These are phyloP conservation scores for Wickerhamiella infanticola DNA, from an alignment of 1,139 yeast genomes.

Conservation along the genomic window DNA sequence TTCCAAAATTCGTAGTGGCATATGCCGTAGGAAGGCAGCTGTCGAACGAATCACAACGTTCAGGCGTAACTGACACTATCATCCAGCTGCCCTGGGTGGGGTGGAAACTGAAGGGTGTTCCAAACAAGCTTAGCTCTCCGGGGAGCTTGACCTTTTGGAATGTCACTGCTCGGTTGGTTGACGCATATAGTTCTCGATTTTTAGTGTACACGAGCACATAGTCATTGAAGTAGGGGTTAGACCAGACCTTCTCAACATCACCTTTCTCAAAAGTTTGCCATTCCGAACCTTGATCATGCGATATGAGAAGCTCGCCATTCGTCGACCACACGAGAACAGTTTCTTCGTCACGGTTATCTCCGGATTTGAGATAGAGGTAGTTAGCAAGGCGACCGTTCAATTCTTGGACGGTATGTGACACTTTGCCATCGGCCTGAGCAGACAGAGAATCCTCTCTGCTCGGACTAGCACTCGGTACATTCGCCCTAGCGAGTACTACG, in stretches of 20 bases:
- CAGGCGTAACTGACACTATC: slow-evolving; percentile 52
- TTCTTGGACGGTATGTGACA: not conserved
- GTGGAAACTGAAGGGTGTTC: slow-evolving; percentile 40
- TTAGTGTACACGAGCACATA: slow-evolving; percentile 44
- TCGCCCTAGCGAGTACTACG: too few species aligned
- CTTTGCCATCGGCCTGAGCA: too few species aligned
- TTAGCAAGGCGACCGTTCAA: slow-evolving; percentile 33
- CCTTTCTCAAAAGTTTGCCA: slow-evolving; percentile 27
- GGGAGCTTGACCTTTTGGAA: slow-evolving; percentile 40
- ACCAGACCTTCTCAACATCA: slow-evolving; percentile 34
- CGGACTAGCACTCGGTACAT: too few species aligned
- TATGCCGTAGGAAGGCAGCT: slow-evolving; percentile 45
- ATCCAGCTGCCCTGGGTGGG: slow-evolving; percentile 40
- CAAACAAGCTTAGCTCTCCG: slow-evolving; percentile 24
- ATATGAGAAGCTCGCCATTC: slow-evolving; percentile 38
- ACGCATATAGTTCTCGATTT: slow-evolving; percentile 31
- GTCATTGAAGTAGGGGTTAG: slow-evolving; percentile 50
- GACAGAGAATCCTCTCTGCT: too few species aligned
- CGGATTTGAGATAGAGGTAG: slow-evolving; percentile 38
- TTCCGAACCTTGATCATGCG: slow-evolving; percentile 62
- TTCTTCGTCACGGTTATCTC: slow-evolving; percentile 35
- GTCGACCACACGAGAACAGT: slow-evolving; percentile 52
- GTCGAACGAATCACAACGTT: slow-evolving; percentile 33
- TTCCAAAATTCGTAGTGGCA: slow-evolving; percentile 39
- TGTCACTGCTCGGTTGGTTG: slow-evolving; percentile 52